Evolutionary conservation across 805 yeast genomes (phyloP), one percentile per base, ranked within the genome.

Genomic region (Nakazawaea ernobii): DNA sequence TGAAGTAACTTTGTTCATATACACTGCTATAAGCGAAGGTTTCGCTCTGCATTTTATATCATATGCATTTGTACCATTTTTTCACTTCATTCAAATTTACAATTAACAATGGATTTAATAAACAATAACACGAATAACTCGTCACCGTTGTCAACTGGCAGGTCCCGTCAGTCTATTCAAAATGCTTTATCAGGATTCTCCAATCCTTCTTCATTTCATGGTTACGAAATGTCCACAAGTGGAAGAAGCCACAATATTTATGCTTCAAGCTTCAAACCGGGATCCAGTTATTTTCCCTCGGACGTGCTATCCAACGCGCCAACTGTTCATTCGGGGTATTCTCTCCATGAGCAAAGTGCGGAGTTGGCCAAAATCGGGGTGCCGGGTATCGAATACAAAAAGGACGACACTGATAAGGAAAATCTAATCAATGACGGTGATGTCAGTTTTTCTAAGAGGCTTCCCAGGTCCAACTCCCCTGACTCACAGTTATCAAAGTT

Each of bases 361-460:
- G 74, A 69, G 38, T 65, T 79, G 42, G 85, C 85, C 5, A 70
- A 68, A 40, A 77, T 78, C 30, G 86, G 82, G 6, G 79, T 78
- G 8, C 67, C 72, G 8, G 74, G 67, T 14, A 30, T 49, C 15
- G 60, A 55, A 8, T 54, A 49, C n/a, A 55, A 53, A 39, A 59
- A 52, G 13, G 39, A 41, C 39, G 41, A 13, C 13, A 52, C 35
- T 11, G 30, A 33, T 13, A 42, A 39, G n/a, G 45, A 40, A 10
- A 46, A 48, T 2, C 30, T 39, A 14, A 20, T 26, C 8, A 42
- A 39, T 24, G 26, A 37, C 24, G 27, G n/a, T 28, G 33, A 37
- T 26, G 15, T 38, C n/a, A 20, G 37, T 6, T 37, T 37, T 26
- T 17, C 32, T 27, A 37, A 27, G 30, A 11, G 35, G 15, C 13